These are phyloP conservation scores for Phytopythium montanum DNA, from an alignment of 352 stramenopile genomes.

Conservation along the genomic window DNA sequence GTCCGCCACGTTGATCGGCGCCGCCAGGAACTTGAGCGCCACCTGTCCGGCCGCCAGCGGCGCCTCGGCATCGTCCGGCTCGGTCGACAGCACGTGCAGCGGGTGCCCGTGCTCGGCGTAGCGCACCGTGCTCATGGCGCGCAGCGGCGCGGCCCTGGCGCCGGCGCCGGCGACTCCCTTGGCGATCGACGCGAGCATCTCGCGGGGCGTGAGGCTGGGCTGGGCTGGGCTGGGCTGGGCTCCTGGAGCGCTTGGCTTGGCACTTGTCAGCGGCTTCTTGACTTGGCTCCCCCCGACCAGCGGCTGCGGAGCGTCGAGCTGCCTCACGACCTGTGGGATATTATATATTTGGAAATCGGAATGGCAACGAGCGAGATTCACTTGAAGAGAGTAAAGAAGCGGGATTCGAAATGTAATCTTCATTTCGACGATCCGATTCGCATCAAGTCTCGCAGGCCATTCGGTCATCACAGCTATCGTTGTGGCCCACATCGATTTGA, in stretches of 20 bases:
- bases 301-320: background rate
- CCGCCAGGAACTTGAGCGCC: slow-evolving; percentile 85
- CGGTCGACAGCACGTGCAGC: slow-evolving; percentile 61
- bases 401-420: slow-evolving; percentile 10
- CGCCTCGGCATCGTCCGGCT: slow-evolving; percentile 60
- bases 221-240: background rate
- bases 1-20: slow-evolving; percentile 87
- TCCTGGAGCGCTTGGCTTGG: background rate
- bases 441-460: too few relatives aligned
- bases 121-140: slow-evolving; percentile 72
- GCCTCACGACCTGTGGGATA: background rate
- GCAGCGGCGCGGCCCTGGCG: slow-evolving; percentile 14
- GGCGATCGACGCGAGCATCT: slow-evolving; percentile 61
- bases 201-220: background rate
- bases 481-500: background rate
- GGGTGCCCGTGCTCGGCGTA: slow-evolving; percentile 75
- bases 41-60: slow-evolving; percentile 57
- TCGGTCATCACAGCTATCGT: too few relatives aligned
- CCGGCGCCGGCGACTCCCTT: slow-evolving; percentile 46
- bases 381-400: slow-evolving; percentile 4
- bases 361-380: background rate
- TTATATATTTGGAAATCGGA: background rate
- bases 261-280: background rate
- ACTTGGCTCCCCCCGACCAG: background rate
- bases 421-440: slow-evolving; percentile 17